phyloP scores from a whole-genome alignment of 352 stramenopile genomes.

The Phytopythium kandeliae region DNA sequence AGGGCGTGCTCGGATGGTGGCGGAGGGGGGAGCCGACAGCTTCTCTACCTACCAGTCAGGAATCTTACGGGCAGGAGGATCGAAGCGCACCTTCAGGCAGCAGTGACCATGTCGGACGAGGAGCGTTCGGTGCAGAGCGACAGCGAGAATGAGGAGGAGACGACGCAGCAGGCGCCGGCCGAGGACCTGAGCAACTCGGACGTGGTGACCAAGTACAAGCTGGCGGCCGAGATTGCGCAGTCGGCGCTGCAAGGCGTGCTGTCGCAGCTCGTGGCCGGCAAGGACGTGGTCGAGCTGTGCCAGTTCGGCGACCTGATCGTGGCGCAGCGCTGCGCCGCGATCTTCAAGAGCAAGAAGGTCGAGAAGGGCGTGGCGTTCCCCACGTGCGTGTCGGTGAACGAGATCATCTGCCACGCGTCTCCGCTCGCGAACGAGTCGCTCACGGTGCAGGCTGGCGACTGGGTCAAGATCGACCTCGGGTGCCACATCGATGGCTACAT shows the following conservation, averaged over 20 bases:
- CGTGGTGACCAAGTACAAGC: conserved; percentile 96
- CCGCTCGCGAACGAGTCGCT: conserved; percentile 90
- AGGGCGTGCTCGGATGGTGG: too few relatives aligned
- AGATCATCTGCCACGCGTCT: conserved; percentile 98
- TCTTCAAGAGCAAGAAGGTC: conserved; percentile 97
- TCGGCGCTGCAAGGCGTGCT: conserved; percentile 95
- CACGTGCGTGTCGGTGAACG: conserved; percentile 98
- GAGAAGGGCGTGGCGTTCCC: conserved; percentile 99
- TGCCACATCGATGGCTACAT: conserved; percentile 99
- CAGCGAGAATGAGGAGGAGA: conserved; percentile 71
- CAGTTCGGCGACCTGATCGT: conserved; percentile 89
- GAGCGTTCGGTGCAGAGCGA: conserved; percentile 45
- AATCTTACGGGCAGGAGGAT: too few relatives aligned
- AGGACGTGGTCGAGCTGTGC: conserved; percentile 95
- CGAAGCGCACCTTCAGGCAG: too few relatives aligned
- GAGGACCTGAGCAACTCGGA: conserved; percentile 88
- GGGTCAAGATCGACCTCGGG: conserved; percentile 95
- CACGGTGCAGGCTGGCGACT: conserved; percentile 72
- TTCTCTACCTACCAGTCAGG: too few relatives aligned
- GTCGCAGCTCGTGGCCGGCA: conserved; percentile 90
- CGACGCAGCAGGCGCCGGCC: conserved; percentile 45
- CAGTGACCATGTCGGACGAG: conserved; percentile 24
- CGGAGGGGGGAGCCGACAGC: too few relatives aligned
- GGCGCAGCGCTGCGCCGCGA: conserved; percentile 76
- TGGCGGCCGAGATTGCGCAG: conserved; percentile 98